Conservation (phyloP, 75 land plant species). For the Ceratopteris richardii region DNA sequence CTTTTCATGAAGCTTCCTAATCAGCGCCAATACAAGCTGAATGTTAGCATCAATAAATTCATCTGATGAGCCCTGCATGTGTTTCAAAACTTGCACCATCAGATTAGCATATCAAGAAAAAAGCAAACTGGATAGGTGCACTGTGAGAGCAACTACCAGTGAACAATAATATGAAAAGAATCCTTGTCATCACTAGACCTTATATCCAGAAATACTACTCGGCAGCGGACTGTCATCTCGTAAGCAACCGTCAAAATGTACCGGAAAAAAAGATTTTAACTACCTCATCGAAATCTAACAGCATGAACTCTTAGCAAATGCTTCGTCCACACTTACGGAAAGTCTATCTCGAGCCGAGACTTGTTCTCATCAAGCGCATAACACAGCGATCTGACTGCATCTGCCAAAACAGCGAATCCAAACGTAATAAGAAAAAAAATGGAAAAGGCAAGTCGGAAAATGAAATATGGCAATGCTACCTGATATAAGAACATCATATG, state of each 20-base stretch:
- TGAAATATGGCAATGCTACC: slow-evolving; percentile 1
- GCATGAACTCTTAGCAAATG: too few species aligned
- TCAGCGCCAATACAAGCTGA: slow-evolving; percentile 87
- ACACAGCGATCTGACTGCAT: slow-evolving; percentile 61
- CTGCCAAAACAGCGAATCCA: slow-evolving; percentile 16
- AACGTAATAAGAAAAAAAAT: too few species aligned
- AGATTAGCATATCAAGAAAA: too few species aligned
- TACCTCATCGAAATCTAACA: too few species aligned
- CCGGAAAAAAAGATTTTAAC: too few species aligned
- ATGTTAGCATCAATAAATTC: slow-evolving; percentile 97
- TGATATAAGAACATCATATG: slow-evolving; percentile 62
- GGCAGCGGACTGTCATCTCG: slow-evolving; percentile 61
- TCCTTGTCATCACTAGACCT: slow-evolving; percentile 33
- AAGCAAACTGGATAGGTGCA: too few species aligned
- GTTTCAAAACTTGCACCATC: too few species aligned
- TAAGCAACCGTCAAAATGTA: neutral
- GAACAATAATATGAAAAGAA: neutral
- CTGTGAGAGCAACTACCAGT: too few species aligned
- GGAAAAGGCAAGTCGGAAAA: too few species aligned
- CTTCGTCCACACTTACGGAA: slow-evolving; percentile 72
- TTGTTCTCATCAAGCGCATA: slow-evolving; percentile 70
- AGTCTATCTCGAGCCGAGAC: slow-evolving; percentile 87
- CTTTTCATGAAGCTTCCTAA: slow-evolving; percentile 49
- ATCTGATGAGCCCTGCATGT: slow-evolving; percentile 85
- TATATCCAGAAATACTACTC: slow-evolving; percentile 67